Percentiles rank a stretch among this genome's conserved stretches.
Evolutionary conservation across 78 protist species (phyloP).

Genomic region (Dictyostelium firmibasis): DNA sequence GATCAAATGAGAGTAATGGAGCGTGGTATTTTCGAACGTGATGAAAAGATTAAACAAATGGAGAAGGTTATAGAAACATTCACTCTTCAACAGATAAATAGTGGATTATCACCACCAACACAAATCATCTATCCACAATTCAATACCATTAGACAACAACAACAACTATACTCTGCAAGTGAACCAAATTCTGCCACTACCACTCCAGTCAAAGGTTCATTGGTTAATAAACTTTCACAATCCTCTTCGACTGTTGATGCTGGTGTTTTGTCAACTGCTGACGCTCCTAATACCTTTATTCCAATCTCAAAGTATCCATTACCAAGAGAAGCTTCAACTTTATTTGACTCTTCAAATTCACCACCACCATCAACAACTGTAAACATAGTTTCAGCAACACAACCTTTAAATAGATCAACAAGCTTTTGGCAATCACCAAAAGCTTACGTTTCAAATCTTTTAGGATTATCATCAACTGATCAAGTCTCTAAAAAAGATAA

Average conservation of each 20-base stretch:
- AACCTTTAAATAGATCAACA: conserved; percentile 9
- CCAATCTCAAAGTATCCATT: conserved; percentile 51
- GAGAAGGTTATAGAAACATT: conserved; percentile 27
- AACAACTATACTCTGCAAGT: background rate
- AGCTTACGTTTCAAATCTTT: conserved; percentile 7
- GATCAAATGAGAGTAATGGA: conserved; percentile 78
- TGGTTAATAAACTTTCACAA: background rate
- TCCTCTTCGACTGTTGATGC: background rate
- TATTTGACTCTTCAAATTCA: background rate
- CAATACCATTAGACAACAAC: background rate
- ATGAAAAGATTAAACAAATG: conserved; percentile 43
- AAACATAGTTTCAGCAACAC: background rate
- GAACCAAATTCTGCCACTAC: background rate
- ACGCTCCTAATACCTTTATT: background rate
- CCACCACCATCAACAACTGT: background rate
- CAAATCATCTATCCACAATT: background rate
- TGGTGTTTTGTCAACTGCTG: background rate
- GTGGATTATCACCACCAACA: conserved; percentile 22
- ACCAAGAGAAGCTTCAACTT: background rate
- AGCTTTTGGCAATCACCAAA: conserved; percentile 62
- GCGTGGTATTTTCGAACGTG: conserved; percentile 62
- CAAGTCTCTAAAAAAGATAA: background rate
- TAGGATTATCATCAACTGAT: conserved; percentile 1
- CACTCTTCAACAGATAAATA: conserved; percentile 5
- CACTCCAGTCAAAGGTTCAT: background rate